Conservation (phyloP, 257 asterid species). For the Fraxinus americana region DNA sequence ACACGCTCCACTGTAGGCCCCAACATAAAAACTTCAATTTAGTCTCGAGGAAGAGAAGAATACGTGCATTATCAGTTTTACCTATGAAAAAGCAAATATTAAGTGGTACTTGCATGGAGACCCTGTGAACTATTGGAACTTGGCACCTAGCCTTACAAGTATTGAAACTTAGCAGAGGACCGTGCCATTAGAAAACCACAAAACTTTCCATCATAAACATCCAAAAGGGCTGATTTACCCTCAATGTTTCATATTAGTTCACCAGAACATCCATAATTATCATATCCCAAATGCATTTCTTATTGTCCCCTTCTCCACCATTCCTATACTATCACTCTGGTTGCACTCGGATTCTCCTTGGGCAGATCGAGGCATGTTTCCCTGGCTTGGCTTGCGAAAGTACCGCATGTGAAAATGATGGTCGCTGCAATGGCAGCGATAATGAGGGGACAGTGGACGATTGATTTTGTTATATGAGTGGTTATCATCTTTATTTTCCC, state of each 20-base stretch:
- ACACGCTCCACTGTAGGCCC: conserved; percentile 7
- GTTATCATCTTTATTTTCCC: neutral
- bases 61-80: conserved; percentile 9
- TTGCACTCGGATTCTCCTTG: neutral
- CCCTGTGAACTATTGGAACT: neutral
- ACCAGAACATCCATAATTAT: neutral
- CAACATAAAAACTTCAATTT: conserved; percentile 2
- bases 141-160: neutral
- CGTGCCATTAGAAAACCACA: neutral
- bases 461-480: neutral
- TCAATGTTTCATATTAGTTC: neutral
- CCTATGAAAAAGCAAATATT: neutral
- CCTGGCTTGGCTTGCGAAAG: neutral
- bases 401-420: neutral
- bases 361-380: neutral
- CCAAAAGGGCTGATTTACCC: neutral
- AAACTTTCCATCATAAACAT: neutral
- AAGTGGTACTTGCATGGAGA: neutral
- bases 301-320: neutral
- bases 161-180: neutral
- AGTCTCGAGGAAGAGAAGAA: conserved; percentile 1
- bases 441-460: neutral
- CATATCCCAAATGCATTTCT: neutral
- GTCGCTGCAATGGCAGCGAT: neutral
- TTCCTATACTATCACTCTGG: neutral